Evolutionary conservation across 1,139 yeast species (phyloP).

Genomic region (Pichia sp.): DNA sequence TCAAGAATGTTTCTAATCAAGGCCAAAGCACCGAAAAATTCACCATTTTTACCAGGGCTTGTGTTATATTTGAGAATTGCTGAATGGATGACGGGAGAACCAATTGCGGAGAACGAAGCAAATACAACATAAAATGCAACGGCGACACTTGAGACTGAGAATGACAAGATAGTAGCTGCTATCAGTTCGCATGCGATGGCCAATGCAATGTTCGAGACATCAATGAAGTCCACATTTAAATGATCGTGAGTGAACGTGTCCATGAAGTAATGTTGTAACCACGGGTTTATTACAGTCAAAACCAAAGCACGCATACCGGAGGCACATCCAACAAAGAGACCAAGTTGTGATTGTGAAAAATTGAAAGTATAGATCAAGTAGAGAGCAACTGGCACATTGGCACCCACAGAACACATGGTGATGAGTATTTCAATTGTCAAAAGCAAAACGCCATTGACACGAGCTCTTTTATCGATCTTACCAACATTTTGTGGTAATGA

Average conservation of each 20-base stretch:
- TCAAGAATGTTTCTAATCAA: slow-evolving; percentile 35
- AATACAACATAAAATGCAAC: slow-evolving; percentile 29
- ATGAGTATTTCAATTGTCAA: slow-evolving; percentile 41
- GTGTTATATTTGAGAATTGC: slow-evolving; percentile 43
- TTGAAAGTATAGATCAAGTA: slow-evolving; percentile 52
- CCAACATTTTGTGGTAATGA: slow-evolving; percentile 5
- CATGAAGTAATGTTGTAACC: slow-evolving; percentile 33
- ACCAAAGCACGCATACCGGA: slow-evolving; percentile 42
- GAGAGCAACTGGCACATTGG: slow-evolving; percentile 43
- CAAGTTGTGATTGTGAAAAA: slow-evolving; percentile 56
- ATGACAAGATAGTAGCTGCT: slow-evolving; percentile 35
- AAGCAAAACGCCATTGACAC: slow-evolving; percentile 39
- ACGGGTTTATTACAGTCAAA: slow-evolving; percentile 38
- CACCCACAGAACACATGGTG: slow-evolving; percentile 32
- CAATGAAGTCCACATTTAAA: slow-evolving; percentile 46
- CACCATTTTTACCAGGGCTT: slow-evolving; percentile 41
- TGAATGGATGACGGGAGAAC: slow-evolving; percentile 43
- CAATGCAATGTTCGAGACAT: slow-evolving; percentile 36
- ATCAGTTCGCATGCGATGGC: slow-evolving; percentile 35
- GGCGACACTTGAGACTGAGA: slow-evolving; percentile 24
- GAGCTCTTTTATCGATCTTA: slow-evolving; percentile 30
- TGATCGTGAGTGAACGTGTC: slow-evolving; percentile 21
- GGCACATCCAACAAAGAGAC: slow-evolving; percentile 48
- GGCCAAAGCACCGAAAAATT: slow-evolving; percentile 47
- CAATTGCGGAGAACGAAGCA: slow-evolving; percentile 43